Conservation (phyloP, 2,329 filamentous ascomycete genomes). For the Fusarium sp. region DNA sequence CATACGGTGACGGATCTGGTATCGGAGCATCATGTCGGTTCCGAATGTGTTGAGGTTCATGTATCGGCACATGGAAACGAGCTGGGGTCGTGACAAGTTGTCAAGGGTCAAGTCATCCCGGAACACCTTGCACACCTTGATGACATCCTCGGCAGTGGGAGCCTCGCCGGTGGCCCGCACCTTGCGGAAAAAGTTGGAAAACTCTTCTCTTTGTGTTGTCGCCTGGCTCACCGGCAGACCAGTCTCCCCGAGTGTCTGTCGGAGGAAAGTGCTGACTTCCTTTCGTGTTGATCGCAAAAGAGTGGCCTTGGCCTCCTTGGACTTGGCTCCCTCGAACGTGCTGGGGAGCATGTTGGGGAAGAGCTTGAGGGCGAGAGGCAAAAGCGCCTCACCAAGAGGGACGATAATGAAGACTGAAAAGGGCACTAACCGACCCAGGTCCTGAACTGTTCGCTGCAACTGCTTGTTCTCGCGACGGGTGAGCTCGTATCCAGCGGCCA, state of each 20-base stretch:
- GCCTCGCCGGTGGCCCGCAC: constrained; percentile 88
- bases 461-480: constrained; percentile 92
- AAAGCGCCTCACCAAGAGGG: constrained; percentile 90
- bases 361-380: constrained; percentile 88
- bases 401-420: constrained; percentile 98
- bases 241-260: constrained; percentile 89
- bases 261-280: constrained; percentile 90
- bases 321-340: constrained; percentile 92
- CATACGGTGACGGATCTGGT: constrained; percentile 97
- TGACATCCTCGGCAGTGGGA: constrained; percentile 87
- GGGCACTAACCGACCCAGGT: constrained; percentile 88
- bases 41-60: constrained; percentile 98
- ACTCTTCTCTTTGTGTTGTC: constrained; percentile 90
- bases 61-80: constrained; percentile 98
- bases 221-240: constrained; percentile 84
- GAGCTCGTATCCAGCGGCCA: constrained; percentile 97
- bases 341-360: constrained; percentile 98
- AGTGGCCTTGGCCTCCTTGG: constrained; percentile 86
- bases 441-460: constrained; percentile 90
- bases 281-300: constrained; percentile 85
- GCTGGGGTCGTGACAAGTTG: constrained; percentile 92
- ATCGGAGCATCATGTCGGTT: constrained; percentile 96
- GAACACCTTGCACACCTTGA: constrained; percentile 99
- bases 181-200: constrained; percentile 97
- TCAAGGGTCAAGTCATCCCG: constrained; percentile 96